Evolutionary conservation across 768 basidiomycete species (phyloP).

Genomic region (Cystobasidiopsis lactophilus): DNA sequence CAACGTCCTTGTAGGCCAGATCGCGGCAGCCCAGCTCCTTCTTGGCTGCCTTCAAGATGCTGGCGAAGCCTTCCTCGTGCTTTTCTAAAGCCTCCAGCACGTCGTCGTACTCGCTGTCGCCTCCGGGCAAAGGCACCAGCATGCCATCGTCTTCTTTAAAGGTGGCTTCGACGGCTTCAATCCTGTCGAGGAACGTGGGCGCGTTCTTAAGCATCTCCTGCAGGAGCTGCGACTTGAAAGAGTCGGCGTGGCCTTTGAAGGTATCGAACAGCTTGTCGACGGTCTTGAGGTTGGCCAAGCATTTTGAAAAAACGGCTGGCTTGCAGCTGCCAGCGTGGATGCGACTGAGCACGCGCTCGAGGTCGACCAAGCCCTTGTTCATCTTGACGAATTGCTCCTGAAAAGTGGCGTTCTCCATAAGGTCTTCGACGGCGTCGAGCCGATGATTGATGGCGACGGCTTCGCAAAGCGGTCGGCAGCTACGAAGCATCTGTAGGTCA

Average conservation of each 20-base stretch:
- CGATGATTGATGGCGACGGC: constrained; percentile 68
- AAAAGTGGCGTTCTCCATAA: constrained; percentile 58
- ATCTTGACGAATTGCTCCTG: constrained; percentile 50
- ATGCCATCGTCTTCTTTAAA: constrained; percentile 18
- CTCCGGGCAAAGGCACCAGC: constrained; percentile 59
- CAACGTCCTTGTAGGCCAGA: constrained; percentile 13
- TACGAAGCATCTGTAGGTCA: neutral
- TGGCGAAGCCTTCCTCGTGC: constrained; percentile 51
- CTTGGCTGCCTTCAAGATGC: constrained; percentile 41
- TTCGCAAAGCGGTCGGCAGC: constrained; percentile 63
- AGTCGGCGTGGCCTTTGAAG: constrained; percentile 43
- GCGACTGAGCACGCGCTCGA: constrained; percentile 80
- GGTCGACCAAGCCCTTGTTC: constrained; percentile 65
- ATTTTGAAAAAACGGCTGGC: constrained; percentile 48
- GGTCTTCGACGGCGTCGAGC: constrained; percentile 86
- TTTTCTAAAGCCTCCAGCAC: constrained; percentile 40
- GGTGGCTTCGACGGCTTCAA: neutral
- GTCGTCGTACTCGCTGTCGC: constrained; percentile 61
- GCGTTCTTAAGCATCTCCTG: constrained; percentile 35
- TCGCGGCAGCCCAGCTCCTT: constrained; percentile 33
- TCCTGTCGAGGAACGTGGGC: neutral
- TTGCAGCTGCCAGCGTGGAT: constrained; percentile 82
- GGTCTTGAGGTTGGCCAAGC: constrained; percentile 44
- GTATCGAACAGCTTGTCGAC: constrained; percentile 44
- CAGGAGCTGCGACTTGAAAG: constrained; percentile 57